These are phyloP conservation scores for Colletotrichum simmondsii DNA, from an alignment of 2,329 filamentous ascomycete genomes.

Conservation along the genomic window DNA sequence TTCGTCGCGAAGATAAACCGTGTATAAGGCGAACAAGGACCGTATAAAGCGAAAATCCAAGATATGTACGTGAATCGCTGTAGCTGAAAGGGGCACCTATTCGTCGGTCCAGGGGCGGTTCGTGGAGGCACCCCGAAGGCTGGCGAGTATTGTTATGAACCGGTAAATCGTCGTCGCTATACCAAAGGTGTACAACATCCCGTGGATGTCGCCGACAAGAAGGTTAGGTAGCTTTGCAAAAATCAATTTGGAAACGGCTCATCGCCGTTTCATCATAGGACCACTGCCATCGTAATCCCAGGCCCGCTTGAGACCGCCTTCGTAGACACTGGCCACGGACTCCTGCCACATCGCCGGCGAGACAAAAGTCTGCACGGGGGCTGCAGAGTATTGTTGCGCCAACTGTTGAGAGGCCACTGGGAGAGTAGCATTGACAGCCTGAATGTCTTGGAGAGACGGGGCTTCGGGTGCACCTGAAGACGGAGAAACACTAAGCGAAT, in stretches of 20 bases:
- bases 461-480: conserved; percentile 66
- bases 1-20: conserved; percentile 30
- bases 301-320: conserved; percentile 70
- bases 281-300: conserved; percentile 65
- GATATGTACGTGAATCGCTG: conserved; percentile 26
- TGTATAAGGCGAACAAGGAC: conserved; percentile 18
- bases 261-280: conserved; percentile 40
- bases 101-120: neutral
- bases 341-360: conserved; percentile 81
- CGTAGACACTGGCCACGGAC: conserved; percentile 76
- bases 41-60: conserved; percentile 19
- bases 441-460: conserved; percentile 63
- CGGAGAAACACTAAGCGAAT: conserved; percentile 63
- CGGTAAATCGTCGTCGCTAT: neutral
- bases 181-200: neutral
- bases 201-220: neutral
- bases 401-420: conserved; percentile 58
- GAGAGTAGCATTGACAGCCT: conserved; percentile 57
- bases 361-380: conserved; percentile 68
- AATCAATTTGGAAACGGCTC: conserved; percentile 9
- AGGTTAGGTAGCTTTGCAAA: neutral
- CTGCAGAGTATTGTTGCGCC: conserved; percentile 61
- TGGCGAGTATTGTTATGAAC: neutral
- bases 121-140: neutral
- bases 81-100: neutral